Percentiles rank a stretch among this genome's conserved stretches.
Conservation (phyloP, 2,329 filamentous ascomycete species). For the Pseudopyrenochaeta lycopersici region DNA sequence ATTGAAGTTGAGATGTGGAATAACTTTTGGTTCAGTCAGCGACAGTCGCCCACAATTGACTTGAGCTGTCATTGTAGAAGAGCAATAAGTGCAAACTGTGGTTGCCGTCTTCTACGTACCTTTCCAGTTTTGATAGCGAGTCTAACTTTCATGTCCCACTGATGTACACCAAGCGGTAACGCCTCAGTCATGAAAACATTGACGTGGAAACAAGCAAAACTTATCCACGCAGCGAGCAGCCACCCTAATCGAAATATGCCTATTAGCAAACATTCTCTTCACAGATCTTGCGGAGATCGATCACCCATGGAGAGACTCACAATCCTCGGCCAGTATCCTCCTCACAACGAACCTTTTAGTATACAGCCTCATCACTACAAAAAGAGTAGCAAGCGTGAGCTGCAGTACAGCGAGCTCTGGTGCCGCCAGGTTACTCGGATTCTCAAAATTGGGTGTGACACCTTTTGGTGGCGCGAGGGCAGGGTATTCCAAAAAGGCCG, state of each 20-base stretch:
- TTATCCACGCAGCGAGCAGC: conserved; percentile 16
- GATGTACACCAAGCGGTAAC: conserved; percentile 15
- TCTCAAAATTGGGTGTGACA: conserved; percentile 12
- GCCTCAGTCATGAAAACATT: conserved; percentile 15
- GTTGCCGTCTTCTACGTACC: conserved; percentile 3
- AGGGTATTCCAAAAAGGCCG: conserved; percentile 10
- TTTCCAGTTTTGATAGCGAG: conserved; percentile 10
- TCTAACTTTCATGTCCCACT: conserved; percentile 18
- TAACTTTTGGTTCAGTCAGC: conserved; percentile 2
- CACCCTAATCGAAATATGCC: conserved; percentile 5
- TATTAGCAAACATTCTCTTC: background rate
- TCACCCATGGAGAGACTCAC: conserved; percentile 4
- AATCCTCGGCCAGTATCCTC: conserved; percentile 19
- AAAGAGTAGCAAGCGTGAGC: conserved; percentile 11
- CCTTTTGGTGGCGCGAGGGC: conserved; percentile 15
- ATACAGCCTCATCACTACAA: conserved; percentile 14
- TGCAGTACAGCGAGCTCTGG: conserved; percentile 13
- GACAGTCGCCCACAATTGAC: no score
- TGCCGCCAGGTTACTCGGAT: conserved; percentile 10
- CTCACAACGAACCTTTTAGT: conserved; percentile 11
- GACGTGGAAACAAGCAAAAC: conserved; percentile 12
- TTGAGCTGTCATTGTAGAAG: background rate
- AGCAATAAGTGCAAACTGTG: background rate
- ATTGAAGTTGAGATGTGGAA: conserved; percentile 19
- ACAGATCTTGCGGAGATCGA: background rate